These are phyloP conservation scores for Talaromyces borbonicus DNA, from an alignment of 495 filamentous ascomycete genomes.

Conservation along the genomic window DNA sequence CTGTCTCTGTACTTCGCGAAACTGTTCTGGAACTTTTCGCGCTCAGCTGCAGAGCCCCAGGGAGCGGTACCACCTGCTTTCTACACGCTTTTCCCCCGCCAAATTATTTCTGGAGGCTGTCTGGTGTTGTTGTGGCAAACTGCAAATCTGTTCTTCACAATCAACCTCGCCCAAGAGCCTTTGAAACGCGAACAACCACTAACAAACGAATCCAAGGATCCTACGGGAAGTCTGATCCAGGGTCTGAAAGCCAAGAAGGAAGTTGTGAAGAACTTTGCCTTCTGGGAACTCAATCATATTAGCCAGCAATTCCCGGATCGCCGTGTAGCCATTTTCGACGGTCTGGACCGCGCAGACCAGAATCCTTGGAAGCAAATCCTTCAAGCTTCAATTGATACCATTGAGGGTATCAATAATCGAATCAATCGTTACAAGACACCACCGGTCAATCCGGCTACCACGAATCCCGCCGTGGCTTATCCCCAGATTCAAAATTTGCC, in stretches of 20 bases:
- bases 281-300: slow-evolving; percentile 83
- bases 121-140: slow-evolving; percentile 64
- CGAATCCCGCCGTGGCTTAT: slow-evolving; percentile 16
- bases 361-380: slow-evolving; percentile 75
- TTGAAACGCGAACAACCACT: slow-evolving; percentile 76
- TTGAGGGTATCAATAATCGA: slow-evolving; percentile 54
- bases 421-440: slow-evolving; percentile 51
- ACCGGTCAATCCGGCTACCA: slow-evolving; percentile 18
- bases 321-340: slow-evolving; percentile 74
- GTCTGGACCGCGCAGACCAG: slow-evolving; percentile 73
- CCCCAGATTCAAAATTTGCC: slow-evolving; percentile 38
- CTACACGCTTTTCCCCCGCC: slow-evolving; percentile 45
- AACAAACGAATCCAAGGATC: slow-evolving; percentile 74
- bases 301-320: slow-evolving; percentile 60
- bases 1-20: slow-evolving; percentile 58
- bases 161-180: slow-evolving; percentile 70
- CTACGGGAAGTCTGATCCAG: slow-evolving; percentile 79
- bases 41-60: slow-evolving; percentile 50
- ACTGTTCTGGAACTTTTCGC: slow-evolving; percentile 62
- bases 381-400: slow-evolving; percentile 50
- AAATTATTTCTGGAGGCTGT: slow-evolving; percentile 53
- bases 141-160: slow-evolving; percentile 63
- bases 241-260: slow-evolving; percentile 58
- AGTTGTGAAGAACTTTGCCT: slow-evolving; percentile 59
- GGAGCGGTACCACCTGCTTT: slow-evolving; percentile 45